Conservation (phyloP, 1,284 basidiomycete species). For the Rhodotorula sp. region DNA sequence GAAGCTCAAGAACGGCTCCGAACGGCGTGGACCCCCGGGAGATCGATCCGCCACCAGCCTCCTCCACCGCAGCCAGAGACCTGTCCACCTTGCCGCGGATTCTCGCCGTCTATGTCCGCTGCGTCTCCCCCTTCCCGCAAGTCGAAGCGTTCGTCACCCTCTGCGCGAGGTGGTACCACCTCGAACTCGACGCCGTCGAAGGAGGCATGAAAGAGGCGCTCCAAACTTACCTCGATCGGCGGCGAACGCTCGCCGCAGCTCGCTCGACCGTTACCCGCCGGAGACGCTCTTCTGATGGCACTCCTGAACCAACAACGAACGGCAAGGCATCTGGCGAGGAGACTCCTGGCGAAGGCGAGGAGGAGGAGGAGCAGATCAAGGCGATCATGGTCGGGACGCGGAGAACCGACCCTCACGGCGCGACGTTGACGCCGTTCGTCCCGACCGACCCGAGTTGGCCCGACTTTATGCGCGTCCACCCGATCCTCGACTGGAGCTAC, state of each 20-base stretch:
- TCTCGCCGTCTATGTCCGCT: constrained; percentile 74
- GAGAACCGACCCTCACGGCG: constrained; percentile 83
- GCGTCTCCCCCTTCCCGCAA: constrained; percentile 78
- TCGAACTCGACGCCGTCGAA: constrained; percentile 74
- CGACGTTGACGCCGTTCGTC: constrained; percentile 65
- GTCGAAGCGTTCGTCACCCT: constrained; percentile 81
- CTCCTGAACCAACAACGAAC: constrained; percentile 49
- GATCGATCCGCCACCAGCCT: constrained; percentile 40
- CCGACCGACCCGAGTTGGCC: constrained; percentile 89
- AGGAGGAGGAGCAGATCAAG: constrained; percentile 54
- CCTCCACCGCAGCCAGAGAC: constrained; percentile 16
- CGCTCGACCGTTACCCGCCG: background rate
- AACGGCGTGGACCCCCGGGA: too few relatives aligned
- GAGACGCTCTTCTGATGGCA: background rate
- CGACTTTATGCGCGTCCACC: constrained; percentile 83
- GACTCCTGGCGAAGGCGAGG: constrained; percentile 16
- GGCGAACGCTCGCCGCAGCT: constrained; percentile 3
- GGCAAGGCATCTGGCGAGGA: background rate
- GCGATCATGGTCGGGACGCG: constrained; percentile 89
- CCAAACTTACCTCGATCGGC: constrained; percentile 66
- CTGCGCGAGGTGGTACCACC: constrained; percentile 65
- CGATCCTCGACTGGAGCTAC: constrained; percentile 94
- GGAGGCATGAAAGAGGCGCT: constrained; percentile 83
- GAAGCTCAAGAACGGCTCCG: constrained; percentile 31
- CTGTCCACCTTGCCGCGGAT: constrained; percentile 21